A percentile compares a stretch with the other conserved stretches of the same genome.
Evolutionary conservation across 495 filamentous ascomycete genomes (phyloP).

Genomic region (Mytilinidion resinicola): DNA sequence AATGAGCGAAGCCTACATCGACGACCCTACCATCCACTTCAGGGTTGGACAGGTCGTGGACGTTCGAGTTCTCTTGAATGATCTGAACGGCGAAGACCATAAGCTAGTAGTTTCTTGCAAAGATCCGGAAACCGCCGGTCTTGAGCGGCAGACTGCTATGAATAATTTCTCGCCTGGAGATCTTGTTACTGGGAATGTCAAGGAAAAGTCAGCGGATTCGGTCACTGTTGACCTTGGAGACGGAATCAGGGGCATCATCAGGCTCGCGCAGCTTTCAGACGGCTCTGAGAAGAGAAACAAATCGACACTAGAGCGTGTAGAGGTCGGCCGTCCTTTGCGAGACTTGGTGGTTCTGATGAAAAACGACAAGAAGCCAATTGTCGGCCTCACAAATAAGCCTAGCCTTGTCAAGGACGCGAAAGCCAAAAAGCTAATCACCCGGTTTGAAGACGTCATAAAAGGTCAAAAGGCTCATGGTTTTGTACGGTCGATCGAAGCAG

Average conservation of each 20-base stretch:
- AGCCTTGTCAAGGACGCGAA: slow-evolving; percentile 70
- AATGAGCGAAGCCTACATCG: slow-evolving; percentile 95
- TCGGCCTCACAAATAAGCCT: slow-evolving; percentile 72
- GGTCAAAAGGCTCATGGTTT: slow-evolving; percentile 71
- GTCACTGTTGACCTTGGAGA: slow-evolving; percentile 68
- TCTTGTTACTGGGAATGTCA: slow-evolving; percentile 68
- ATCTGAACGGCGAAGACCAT: slow-evolving; percentile 55
- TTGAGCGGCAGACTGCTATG: slow-evolving; percentile 67
- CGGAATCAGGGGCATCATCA: slow-evolving; percentile 67
- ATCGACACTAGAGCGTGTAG: slow-evolving; percentile 67
- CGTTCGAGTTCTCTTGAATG: slow-evolving; percentile 73
- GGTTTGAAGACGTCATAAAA: slow-evolving; percentile 63
- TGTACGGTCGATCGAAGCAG: slow-evolving; percentile 71
- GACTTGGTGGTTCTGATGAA: slow-evolving; percentile 83
- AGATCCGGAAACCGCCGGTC: slow-evolving; percentile 68
- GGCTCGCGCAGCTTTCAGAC: slow-evolving; percentile 74
- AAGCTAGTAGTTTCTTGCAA: slow-evolving; percentile 89
- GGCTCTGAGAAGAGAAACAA: slow-evolving; percentile 66
- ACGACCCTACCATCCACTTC: slow-evolving; percentile 84
- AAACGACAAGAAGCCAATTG: slow-evolving; percentile 60
- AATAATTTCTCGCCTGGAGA: slow-evolving; percentile 63
- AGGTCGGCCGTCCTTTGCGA: slow-evolving; percentile 70
- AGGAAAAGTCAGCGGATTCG: slow-evolving; percentile 77
- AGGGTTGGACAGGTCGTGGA: slow-evolving; percentile 82
- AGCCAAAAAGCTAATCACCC: slow-evolving; percentile 55